These are phyloP conservation scores for Acrocalymma vagum DNA, from an alignment of 2,329 filamentous ascomycete species.

Conservation along the genomic window DNA sequence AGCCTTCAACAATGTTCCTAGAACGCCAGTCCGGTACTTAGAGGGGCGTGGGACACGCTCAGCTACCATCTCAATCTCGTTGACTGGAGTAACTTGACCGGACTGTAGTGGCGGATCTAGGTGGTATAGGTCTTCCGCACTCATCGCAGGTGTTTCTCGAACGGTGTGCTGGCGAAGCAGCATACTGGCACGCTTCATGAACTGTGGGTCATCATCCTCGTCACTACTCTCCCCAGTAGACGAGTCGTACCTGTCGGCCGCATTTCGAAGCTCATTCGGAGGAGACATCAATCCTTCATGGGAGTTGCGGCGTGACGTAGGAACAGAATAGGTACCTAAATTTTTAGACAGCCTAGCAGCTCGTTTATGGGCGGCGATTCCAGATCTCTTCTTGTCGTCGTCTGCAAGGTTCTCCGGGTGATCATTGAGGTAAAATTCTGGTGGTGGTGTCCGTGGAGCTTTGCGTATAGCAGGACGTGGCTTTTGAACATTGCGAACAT, in stretches of 20 bases:
- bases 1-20: slow-evolving; percentile 73
- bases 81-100: slow-evolving; percentile 58
- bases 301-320: slow-evolving; percentile 45
- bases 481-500: slow-evolving; percentile 35
- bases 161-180: slow-evolving; percentile 44
- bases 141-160: slow-evolving; percentile 21
- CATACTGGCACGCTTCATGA: slow-evolving; percentile 52
- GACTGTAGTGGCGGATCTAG: slow-evolving; percentile 45
- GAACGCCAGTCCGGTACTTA: slow-evolving; percentile 76
- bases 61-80: slow-evolving; percentile 61
- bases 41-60: slow-evolving; percentile 73
- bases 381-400: slow-evolving; percentile 42
- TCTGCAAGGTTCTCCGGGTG: slow-evolving; percentile 45
- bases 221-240: slow-evolving; percentile 35
- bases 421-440: slow-evolving; percentile 42
- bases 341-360: slow-evolving; percentile 44
- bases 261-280: slow-evolving; percentile 26
- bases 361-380: slow-evolving; percentile 43
- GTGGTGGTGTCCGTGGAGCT: slow-evolving; percentile 38
- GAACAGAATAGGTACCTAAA: slow-evolving; percentile 46
- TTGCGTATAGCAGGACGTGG: slow-evolving; percentile 49
- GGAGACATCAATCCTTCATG: slow-evolving; percentile 31
- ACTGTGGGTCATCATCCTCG: slow-evolving; percentile 38
- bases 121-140: slow-evolving; percentile 42
- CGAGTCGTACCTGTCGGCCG: slow-evolving; percentile 25